Percentiles rank a stretch among this genome's conserved stretches.
Conservation (phyloP, 2,329 filamentous ascomycete genomes). For the Didymella keratinophila region DNA sequence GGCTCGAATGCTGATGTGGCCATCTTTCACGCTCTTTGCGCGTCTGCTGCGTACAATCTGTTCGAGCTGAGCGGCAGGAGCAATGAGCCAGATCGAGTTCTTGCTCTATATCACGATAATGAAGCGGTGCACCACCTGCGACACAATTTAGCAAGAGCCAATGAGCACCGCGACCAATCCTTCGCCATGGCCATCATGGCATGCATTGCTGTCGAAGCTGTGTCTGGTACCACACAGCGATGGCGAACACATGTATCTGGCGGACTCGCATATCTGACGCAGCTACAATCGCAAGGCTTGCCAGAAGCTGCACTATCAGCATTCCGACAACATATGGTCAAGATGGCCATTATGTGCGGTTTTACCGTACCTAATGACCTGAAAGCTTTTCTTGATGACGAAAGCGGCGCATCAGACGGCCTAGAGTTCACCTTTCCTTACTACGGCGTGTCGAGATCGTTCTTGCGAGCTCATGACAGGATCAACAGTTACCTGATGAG, state of each 20-base stretch:
- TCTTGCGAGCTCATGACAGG: constrained; percentile 17
- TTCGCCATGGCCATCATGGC: constrained; percentile 27
- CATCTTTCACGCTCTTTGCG: constrained; percentile 24
- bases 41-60: constrained; percentile 22
- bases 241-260: constrained; percentile 27
- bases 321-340: constrained; percentile 24
- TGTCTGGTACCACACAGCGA: constrained; percentile 21
- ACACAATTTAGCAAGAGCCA: constrained; percentile 15
- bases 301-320: constrained; percentile 10
- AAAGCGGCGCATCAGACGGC: constrained; percentile 15
- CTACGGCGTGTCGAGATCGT: constrained; percentile 20
- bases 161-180: constrained; percentile 21
- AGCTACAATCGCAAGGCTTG: constrained; percentile 20
- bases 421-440: constrained; percentile 22
- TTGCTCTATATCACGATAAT: constrained; percentile 22
- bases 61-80: constrained; percentile 17
- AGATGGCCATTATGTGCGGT: constrained; percentile 24
- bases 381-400: constrained; percentile 18
- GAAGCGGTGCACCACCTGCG: constrained; percentile 23
- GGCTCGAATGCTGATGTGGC: constrained; percentile 20
- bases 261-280: constrained; percentile 17
- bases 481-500: constrained; percentile 8
- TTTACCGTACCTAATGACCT: constrained; percentile 13
- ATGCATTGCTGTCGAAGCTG: constrained; percentile 22
- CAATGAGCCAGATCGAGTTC: constrained; percentile 17